Base-by-base conservation (phyloP, 2,329 filamentous ascomycete genomes). In the Epichloe aotearoae region DNA sequence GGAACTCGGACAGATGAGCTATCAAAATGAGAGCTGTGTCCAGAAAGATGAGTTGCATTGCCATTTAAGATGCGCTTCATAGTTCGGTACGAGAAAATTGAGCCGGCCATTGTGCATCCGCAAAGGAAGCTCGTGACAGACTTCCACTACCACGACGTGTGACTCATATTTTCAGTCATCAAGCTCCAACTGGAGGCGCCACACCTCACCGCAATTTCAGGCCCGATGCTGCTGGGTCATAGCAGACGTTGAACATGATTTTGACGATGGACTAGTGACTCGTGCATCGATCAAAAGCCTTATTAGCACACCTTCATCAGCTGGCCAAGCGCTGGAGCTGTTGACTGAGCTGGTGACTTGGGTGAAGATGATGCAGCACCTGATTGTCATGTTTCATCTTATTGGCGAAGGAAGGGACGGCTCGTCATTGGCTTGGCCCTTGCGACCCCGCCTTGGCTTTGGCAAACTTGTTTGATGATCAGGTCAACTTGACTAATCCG, bases 171-270 rank as follows among this genome's bases (percentile, higher is more conserved):
- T 43, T 41, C 19, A n/a, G 37, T 17, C 41, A 43, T 19, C 19
- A 12, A 20, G 3, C 6, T 14, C 41, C 26, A 17, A 15, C 14
- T 14, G 14, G 20, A 17, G 30, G 17, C 42, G 42, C 36, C 48
- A 50, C 48, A 39, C 33, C 19, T 46, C 48, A 50, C 48, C 48
- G 48, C 48, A 50, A 4, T 39, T 39, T 5, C 43, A 26, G 17
- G 40, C n/a, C 39, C n/a, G 10, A 26, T 11, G 26, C 19, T 37
- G 42, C 17, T 33, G 20, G 23, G 42, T 26, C 7, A 38, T 34
- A 26, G 19, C 4, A 26, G 26, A 17, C n/a, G 12, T 19, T 36
- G 4, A 23, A n/a, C 30, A 37, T n/a, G 33, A 17, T 36, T 17
- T 33, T 15, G 19, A 40, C 26, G 19, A 20, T 46, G 37, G 48